Percentiles rank a stretch among this genome's conserved stretches.
These are phyloP conservation scores for Dactylonectria estremocensis DNA, from an alignment of 2,329 filamentous ascomycete species.

Conservation along the genomic window DNA sequence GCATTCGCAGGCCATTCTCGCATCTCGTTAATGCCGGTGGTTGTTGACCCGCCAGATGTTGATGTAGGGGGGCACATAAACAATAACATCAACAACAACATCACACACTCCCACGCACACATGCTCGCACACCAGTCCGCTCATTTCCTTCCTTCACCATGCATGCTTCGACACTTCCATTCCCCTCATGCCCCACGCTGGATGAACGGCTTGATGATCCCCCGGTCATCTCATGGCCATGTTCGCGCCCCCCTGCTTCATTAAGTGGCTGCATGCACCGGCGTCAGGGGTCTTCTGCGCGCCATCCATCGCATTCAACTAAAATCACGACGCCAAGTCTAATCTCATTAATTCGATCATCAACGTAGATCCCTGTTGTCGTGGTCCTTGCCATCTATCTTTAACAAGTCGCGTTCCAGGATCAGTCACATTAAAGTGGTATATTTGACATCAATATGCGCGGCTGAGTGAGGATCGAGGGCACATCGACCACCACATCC, in stretches of 20 bases:
- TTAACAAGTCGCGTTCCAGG: slow-evolving; percentile 38
- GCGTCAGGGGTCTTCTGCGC: slow-evolving; percentile 50
- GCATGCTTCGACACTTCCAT: slow-evolving; percentile 22
- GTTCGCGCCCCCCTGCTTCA: slow-evolving; percentile 49
- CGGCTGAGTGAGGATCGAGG: slow-evolving; percentile 12
- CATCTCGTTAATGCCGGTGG: slow-evolving; percentile 24
- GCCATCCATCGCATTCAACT: slow-evolving; percentile 48
- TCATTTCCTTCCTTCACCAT: slow-evolving; percentile 19
- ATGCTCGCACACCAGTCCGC: neutral
- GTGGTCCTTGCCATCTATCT: slow-evolving; percentile 35
- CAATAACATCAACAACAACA: slow-evolving; percentile 29
- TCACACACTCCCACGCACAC: slow-evolving; percentile 19
- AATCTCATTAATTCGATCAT: slow-evolving; percentile 45
- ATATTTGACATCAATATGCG: slow-evolving; percentile 9
- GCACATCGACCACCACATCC: slow-evolving; percentile 10
- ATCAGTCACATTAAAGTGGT: neutral
- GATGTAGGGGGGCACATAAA: slow-evolving; percentile 19
- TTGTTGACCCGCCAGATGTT: slow-evolving; percentile 18
- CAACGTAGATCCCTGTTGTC: slow-evolving; percentile 32
- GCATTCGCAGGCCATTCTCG: slow-evolving; percentile 37
- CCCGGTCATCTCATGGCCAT: slow-evolving; percentile 39
- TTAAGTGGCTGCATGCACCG: slow-evolving; percentile 52
- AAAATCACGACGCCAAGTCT: slow-evolving; percentile 45
- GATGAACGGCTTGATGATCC: slow-evolving; percentile 42
- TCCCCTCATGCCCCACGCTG: slow-evolving; percentile 24